These are phyloP conservation scores for Chrysoporthe deuterocubensis DNA, from an alignment of 2,329 filamentous ascomycete genomes.

Conservation along the genomic window DNA sequence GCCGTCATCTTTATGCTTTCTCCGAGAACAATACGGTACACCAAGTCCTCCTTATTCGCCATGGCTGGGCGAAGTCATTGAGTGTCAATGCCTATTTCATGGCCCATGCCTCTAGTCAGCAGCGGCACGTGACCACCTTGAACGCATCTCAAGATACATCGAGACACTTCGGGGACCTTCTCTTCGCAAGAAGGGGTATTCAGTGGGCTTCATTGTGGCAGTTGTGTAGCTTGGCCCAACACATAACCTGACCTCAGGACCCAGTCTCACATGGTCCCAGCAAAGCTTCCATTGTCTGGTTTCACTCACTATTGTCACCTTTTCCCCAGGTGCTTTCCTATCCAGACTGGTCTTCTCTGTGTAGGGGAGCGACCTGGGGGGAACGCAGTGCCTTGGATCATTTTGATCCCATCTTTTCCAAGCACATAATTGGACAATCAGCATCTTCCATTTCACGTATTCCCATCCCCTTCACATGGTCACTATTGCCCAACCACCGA, in stretches of 20 bases:
- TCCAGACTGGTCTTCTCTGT: too few species aligned
- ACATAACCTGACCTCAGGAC: neutral
- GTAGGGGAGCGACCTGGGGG: neutral
- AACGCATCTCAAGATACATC: neutral
- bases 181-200: neutral
- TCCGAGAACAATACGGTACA: neutral
- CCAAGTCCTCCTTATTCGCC: neutral
- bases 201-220: neutral
- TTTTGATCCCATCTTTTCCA: neutral
- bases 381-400: neutral
- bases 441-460: neutral
- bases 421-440: neutral
- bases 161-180: neutral
- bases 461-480: neutral
- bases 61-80: neutral
- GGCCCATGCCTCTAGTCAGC: neutral
- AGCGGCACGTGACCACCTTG: slow-evolving; percentile 2
- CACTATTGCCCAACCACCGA: neutral
- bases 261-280: neutral
- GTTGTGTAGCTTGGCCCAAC: neutral
- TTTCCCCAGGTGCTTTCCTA: neutral
- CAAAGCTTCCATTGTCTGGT: neutral
- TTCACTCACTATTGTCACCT: neutral
- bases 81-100: neutral
- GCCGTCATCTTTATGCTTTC: neutral